These are phyloP conservation scores for Candida sanyiensis DNA, from an alignment of 805 yeast genomes.

Conservation along the genomic window DNA sequence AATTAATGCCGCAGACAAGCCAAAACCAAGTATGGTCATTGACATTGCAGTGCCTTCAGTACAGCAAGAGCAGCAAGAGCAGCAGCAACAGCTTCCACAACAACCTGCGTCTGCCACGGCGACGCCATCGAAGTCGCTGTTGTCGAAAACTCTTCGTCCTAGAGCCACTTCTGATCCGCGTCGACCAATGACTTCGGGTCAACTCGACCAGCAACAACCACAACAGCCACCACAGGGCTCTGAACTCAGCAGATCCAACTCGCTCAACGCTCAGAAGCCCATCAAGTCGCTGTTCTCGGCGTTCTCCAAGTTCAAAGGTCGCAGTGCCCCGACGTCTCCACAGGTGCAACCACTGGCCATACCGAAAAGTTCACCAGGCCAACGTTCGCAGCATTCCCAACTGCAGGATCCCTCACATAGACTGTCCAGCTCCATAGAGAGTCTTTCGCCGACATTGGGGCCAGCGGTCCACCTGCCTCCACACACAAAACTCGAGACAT, in stretches of 20 bases:
- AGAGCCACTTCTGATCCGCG: slow-evolving; percentile 23
- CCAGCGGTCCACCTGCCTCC: slow-evolving; percentile 7
- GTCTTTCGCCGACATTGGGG: slow-evolving; percentile 14
- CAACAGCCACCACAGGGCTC: slow-evolving; percentile 4
- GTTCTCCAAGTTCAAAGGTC: slow-evolving; percentile 25
- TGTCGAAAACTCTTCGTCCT: slow-evolving; percentile 24
- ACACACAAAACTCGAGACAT: slow-evolving; percentile 9
- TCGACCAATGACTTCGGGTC: slow-evolving; percentile 1
- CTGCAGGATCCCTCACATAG: background rate
- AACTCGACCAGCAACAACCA: background rate
- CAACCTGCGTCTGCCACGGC: slow-evolving; percentile 12
- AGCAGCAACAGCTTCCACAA: slow-evolving; percentile 11
- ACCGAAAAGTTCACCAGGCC: slow-evolving; percentile 10
- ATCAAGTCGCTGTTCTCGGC: slow-evolving; percentile 27
- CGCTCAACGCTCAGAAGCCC: slow-evolving; percentile 20
- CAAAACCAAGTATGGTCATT: too few relatives aligned
- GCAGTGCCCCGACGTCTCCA: slow-evolving; percentile 17
- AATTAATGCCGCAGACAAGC: background rate
- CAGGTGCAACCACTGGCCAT: slow-evolving; percentile 17
- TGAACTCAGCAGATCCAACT: slow-evolving; percentile 17
- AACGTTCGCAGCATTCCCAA: slow-evolving; percentile 7
- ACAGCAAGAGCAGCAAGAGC: slow-evolving; percentile 7
- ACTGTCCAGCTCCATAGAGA: slow-evolving; percentile 13
- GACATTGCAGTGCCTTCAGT: slow-evolving; percentile 9
- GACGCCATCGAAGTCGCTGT: slow-evolving; percentile 13